Evolutionary conservation across 345 rosid species (phyloP).

Genomic region (Pugionium cornutum): DNA sequence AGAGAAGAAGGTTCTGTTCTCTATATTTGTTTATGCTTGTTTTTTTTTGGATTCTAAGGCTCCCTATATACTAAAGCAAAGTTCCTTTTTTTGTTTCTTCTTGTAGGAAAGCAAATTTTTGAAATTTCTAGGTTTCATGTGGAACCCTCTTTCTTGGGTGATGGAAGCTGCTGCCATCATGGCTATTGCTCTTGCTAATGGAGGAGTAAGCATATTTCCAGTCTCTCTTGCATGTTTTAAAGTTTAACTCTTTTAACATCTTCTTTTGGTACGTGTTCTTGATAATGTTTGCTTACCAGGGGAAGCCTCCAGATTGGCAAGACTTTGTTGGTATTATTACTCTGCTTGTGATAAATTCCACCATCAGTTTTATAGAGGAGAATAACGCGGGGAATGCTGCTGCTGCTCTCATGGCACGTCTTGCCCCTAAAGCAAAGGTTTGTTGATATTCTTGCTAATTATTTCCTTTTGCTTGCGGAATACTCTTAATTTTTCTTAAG

Average conservation of each 20-base stretch:
- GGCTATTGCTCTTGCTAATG: constrained; percentile 99
- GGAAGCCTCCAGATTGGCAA: constrained; percentile 99
- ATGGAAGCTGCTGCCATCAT: constrained; percentile 99
- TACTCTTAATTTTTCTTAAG: not conserved
- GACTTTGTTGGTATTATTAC: constrained; percentile 94
- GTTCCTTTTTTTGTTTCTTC: constrained; percentile 11
- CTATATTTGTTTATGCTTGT: not conserved
- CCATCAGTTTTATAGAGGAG: constrained; percentile 97
- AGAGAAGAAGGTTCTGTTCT: constrained; percentile 64
- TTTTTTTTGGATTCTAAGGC: not conserved
- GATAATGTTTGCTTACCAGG: constrained; percentile 40
- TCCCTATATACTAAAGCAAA: constrained; percentile 14
- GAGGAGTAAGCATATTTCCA: constrained; percentile 68
- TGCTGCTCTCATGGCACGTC: constrained; percentile 97
- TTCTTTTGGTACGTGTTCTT: not conserved
- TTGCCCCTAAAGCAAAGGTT: constrained; percentile 97
- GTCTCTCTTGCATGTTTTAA: constrained; percentile 1
- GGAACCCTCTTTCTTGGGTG: constrained; percentile 99
- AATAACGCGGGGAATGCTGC: constrained; percentile 98
- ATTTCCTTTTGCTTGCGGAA: not conserved
- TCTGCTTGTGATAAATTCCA: constrained; percentile 83
- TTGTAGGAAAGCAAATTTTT: constrained; percentile 87
- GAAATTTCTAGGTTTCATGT: constrained; percentile 94
- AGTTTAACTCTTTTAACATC: not conserved
- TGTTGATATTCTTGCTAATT: not conserved